A percentile compares a stretch with the other conserved stretches of the same genome.
Evolutionary conservation across 1,284 basidiomycete species (phyloP).

Genomic region (Cystobasidium pallidum): DNA sequence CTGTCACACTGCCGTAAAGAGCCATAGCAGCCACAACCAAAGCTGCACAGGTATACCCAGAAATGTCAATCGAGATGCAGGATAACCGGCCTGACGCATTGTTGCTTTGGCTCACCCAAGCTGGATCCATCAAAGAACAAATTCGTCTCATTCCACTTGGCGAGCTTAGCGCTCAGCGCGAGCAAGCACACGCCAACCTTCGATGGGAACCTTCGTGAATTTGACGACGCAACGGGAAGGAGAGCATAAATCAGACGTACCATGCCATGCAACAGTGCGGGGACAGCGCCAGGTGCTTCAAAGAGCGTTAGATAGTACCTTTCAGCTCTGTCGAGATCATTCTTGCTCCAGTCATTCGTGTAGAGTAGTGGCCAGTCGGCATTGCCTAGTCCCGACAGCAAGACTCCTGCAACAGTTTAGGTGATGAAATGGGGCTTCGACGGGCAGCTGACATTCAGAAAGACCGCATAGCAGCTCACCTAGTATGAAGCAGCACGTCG

Average conservation of each 20-base stretch:
- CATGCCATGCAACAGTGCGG: conserved; percentile 42
- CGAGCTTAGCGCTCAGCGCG: conserved; percentile 36
- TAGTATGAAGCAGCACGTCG: conserved; percentile 38
- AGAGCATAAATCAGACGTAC: not conserved
- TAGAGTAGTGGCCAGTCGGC: conserved; percentile 41
- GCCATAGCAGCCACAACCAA: conserved; percentile 33
- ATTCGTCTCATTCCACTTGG: conserved; percentile 38
- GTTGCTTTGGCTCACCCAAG: conserved; percentile 21
- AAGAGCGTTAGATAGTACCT: conserved; percentile 43
- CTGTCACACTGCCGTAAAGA: conserved; percentile 41
- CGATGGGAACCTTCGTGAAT: not conserved
- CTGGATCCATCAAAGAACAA: conserved; percentile 42
- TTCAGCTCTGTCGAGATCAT: conserved; percentile 40
- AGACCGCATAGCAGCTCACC: not conserved
- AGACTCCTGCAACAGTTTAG: conserved; percentile 16
- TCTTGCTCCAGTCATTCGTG: not conserved
- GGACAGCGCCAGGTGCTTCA: conserved; percentile 35
- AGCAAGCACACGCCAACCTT: conserved; percentile 41
- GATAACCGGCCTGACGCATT: not conserved
- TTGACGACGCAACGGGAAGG: not conserved
- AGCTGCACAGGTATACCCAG: conserved; percentile 6
- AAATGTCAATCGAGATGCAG: not conserved
- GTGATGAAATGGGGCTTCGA: not conserved
- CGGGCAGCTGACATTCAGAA: not conserved
- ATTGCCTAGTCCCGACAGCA: conserved; percentile 33